Evolutionary conservation across 2,329 filamentous ascomycete genomes (phyloP).

Genomic region (Fusarium annulatum): DNA sequence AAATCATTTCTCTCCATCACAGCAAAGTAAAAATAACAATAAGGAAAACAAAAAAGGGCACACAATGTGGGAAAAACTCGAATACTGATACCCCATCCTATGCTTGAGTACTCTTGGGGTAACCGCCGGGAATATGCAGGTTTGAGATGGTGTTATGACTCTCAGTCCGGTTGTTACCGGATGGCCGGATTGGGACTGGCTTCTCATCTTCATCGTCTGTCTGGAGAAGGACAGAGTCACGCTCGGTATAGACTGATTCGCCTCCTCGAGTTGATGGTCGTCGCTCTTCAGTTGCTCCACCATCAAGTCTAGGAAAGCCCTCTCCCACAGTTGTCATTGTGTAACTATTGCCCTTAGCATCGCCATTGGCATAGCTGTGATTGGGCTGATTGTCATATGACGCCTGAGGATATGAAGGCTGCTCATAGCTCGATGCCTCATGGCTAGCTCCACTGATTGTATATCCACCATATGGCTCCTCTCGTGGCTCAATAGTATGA

Average conservation of each 20-base stretch:
- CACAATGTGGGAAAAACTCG: conserved; percentile 21
- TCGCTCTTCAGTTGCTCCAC: conserved; percentile 2
- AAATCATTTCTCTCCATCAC: neutral
- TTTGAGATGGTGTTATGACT: conserved; percentile 69
- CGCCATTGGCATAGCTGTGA: conserved; percentile 22
- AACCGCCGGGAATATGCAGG: conserved; percentile 77
- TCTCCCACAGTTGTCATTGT: conserved; percentile 39
- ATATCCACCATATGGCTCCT: conserved; percentile 12
- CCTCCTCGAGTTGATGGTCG: conserved; percentile 13
- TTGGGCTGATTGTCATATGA: conserved; percentile 19
- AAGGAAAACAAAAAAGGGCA: conserved; percentile 21
- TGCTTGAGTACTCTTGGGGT: conserved; percentile 62
- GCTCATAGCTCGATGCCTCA: conserved; percentile 12
- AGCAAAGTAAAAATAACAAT: conserved; percentile 13
- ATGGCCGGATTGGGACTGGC: conserved; percentile 39
- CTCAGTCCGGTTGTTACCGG: conserved; percentile 49
- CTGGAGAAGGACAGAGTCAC: conserved; percentile 35
- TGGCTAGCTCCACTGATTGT: conserved; percentile 5
- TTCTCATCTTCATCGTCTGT: conserved; percentile 43
- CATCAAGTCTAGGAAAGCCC: conserved; percentile 39
- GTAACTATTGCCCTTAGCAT: conserved; percentile 21
- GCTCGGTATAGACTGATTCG: conserved; percentile 36
- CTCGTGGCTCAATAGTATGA: conserved; percentile 16
- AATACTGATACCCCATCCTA: conserved; percentile 52
- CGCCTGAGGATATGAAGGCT: conserved; percentile 15